Conservation (phyloP, 2,329 filamentous ascomycete species). For the Hymenoscyphus occultus region DNA sequence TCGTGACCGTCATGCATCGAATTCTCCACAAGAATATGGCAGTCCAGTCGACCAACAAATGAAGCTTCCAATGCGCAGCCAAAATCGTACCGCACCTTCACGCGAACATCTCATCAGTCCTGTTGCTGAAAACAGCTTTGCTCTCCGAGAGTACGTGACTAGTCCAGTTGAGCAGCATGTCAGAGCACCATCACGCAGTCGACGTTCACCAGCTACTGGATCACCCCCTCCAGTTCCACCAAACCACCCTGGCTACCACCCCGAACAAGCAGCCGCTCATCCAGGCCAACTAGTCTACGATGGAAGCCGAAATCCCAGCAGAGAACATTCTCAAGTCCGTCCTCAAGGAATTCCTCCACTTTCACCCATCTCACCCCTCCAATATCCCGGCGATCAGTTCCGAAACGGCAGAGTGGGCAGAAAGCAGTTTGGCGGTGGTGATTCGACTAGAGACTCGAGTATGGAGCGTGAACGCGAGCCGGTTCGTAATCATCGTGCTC, state of each 20-base stretch:
- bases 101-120: background rate
- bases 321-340: background rate
- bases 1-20: background rate
- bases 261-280: background rate
- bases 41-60: background rate
- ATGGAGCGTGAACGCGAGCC: background rate
- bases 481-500: background rate
- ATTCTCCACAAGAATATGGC: conserved; percentile 1
- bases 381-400: background rate
- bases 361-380: background rate
- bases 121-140: background rate
- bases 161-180: conserved; percentile 1
- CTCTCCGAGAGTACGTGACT: background rate
- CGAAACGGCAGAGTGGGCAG: background rate
- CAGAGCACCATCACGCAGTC: background rate
- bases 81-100: background rate
- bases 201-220: background rate
- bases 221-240: background rate
- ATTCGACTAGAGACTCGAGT: background rate
- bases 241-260: background rate
- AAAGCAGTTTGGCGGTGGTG: background rate
- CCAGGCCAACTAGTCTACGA: background rate
- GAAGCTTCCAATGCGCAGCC: background rate
- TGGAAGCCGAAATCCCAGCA: background rate
- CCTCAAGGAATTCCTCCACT: background rate